Conservation (phyloP, 2,329 filamentous ascomycete genomes). For the Epichloe baconii region DNA sequence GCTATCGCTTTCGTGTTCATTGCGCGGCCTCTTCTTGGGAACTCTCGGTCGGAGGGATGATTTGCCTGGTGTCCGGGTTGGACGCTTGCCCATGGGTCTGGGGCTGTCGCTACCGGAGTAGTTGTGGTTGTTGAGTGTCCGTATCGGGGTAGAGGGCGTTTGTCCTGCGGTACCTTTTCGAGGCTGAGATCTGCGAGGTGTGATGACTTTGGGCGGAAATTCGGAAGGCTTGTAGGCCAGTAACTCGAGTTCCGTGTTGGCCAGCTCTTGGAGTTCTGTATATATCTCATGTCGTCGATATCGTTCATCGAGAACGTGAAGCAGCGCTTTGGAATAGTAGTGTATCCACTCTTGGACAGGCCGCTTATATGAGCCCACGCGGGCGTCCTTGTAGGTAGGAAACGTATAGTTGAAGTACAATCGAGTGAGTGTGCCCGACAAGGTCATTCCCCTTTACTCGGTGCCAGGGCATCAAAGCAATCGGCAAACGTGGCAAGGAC, state of each 20-base stretch:
- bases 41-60: slow-evolving; percentile 11
- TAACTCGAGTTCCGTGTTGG: slow-evolving; percentile 14
- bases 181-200: slow-evolving; percentile 12
- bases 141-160: neutral
- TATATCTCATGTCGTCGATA: slow-evolving; percentile 22
- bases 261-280: slow-evolving; percentile 20
- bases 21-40: slow-evolving; percentile 31
- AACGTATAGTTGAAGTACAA: slow-evolving; percentile 22
- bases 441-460: slow-evolving; percentile 13
- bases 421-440: slow-evolving; percentile 13
- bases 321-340: slow-evolving; percentile 30
- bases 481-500: slow-evolving; percentile 16
- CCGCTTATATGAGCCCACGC: slow-evolving; percentile 25
- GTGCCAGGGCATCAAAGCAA: slow-evolving; percentile 7
- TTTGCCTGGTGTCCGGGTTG: slow-evolving; percentile 9
- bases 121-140: slow-evolving; percentile 6
- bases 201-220: slow-evolving; percentile 13
- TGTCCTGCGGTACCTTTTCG: neutral
- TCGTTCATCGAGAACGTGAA: slow-evolving; percentile 20
- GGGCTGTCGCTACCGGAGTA: slow-evolving; percentile 13
- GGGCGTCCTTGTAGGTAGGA: slow-evolving; percentile 14
- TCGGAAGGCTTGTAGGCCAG: slow-evolving; percentile 16
- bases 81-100: slow-evolving; percentile 17
- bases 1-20: slow-evolving; percentile 24
- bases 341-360: slow-evolving; percentile 28